phyloP scores from a whole-genome alignment of 345 rosid genomes.

The Lumnitzera racemosa region DNA sequence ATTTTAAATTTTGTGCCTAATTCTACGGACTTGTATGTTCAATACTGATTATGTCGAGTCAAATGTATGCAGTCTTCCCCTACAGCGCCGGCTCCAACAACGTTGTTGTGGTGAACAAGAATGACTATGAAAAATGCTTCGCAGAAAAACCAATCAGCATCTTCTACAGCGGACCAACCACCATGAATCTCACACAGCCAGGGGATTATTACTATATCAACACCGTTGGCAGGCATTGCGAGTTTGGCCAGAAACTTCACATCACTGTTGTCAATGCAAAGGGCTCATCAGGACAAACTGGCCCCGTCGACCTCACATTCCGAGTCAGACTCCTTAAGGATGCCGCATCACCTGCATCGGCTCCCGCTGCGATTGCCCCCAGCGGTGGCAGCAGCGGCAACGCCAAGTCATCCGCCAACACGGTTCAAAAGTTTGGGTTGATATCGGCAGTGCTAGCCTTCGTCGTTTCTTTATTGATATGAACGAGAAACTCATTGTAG shows the following conservation, averaged over 20 bases:
- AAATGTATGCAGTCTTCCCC: constrained; percentile 10
- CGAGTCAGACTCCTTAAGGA: neutral
- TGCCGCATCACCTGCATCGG: no score
- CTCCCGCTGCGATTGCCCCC: no score
- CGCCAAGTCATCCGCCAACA: no score
- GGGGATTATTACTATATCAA: constrained; percentile 15
- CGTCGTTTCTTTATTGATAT: no score
- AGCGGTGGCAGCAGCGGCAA: no score
- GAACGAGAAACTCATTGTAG: no score
- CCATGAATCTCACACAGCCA: constrained; percentile 1
- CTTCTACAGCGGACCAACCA: constrained; percentile 8
- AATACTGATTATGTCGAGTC: neutral
- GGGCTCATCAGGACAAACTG: neutral
- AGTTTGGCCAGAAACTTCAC: constrained; percentile 19
- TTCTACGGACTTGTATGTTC: no score
- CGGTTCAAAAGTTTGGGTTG: no score
- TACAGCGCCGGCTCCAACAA: constrained; percentile 13
- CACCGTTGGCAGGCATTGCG: constrained; percentile 16
- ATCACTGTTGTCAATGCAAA: constrained; percentile 4
- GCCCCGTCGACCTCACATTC: constrained; percentile 1
- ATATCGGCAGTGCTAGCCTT: no score
- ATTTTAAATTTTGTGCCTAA: no score
- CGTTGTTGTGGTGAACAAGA: neutral
- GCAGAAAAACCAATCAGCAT: constrained; percentile 1
- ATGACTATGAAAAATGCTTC: constrained; percentile 8